Base-by-base conservation (phyloP, 225 moss, liverwort and hornwort species). In the Physcomitrellopsis africana region DNA sequence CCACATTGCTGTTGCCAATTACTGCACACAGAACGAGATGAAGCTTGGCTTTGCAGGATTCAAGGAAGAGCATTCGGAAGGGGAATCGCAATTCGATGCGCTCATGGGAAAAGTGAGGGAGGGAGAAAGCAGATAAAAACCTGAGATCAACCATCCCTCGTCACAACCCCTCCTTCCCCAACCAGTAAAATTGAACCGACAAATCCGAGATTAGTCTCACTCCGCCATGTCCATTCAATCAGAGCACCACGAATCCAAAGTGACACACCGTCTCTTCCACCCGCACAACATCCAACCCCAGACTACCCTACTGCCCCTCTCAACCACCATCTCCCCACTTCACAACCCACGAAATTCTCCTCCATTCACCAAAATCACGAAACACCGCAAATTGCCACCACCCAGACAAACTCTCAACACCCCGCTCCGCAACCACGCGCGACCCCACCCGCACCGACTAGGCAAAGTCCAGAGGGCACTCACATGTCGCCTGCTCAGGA, bases 201-300 rank as follows among this genome's bases (percentile, higher is more conserved):
- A 75, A 78, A 81, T 24, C 49, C 67, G 74, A 54, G 55, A 80
- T 69, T 49, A 12, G 60, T 51, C 32, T 51, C 51, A 49, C 61
- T 47, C 29, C 5, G 27, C 22, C 54, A 54, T 23, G 54, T 70
- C 53, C 69, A 65, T 65, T 69, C 46, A 32, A 17, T 9, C 20
- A 72, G 24, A n/a, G 14, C 11, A 3, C 1, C 41, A 22, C 5
- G 20, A n/a, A 64, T 59, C 59, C 61, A 46, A 45, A 45, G 62
- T 48, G 63, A 20, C 44, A 42, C 12, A 60, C 10, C 70, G 15
- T 42, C 20, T 0, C 8, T 14, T 53, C 37, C 41, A 10, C 19
- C 24, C 41, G 32, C 60, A 3, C 10, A 29, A 29, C 49, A 44
- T 60, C 37, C 20, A 37, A 47, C 16, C 10, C 17, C 29, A 10